Base-by-base conservation (phyloP, 495 filamentous ascomycete genomes). In the Annulohypoxylon maeteangense region DNA sequence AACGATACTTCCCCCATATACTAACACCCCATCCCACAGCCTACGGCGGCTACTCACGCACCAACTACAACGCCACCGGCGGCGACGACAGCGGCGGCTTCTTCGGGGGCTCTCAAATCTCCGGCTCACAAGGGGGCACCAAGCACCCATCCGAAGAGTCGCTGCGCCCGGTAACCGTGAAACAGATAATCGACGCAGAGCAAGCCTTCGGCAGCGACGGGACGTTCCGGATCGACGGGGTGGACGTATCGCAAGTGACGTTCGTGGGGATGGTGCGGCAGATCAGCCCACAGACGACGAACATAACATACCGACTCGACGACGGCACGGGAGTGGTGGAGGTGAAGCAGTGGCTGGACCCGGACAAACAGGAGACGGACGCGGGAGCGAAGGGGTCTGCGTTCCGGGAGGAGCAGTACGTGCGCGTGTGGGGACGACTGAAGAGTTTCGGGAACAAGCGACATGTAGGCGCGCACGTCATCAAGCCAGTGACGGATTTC, bases 271-370 rank as follows among this genome's bases (percentile, higher is more conserved):
- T 97, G 82, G 90, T 99, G 40, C 92, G 92, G 75, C 89, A 91
- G 78, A 89, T 97, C 79, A 91, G 88, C 76, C 83, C 86, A n/a
- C 93, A 97, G 82, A 85, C 91, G 51, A 97, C 95, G 61, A 96
- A 97, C 83, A 86, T 92, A 66, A 97, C 92, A 32, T 98, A 97
- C 87, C 91, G 89, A 72, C 81, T 98, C 71, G 96, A 98, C 81
- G 95, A 99, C 81, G 95, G 96, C 79, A 98, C 95, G 0, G 95
- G 93, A 64, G 84, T 88, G 27, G 89, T 97, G 62, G 95, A 99
- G 83, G 94, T 93, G 42, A 98, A 97, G 84, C 88, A 92, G 79
- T 98, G 93, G 93, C 82, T 94, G 20, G 93, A 97, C 81, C 81
- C 80, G 2, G 83, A 85, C 61, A 82, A 84, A 62, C 75, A 81